Percentiles rank a stretch among this genome's conserved stretches.
Conservation (phyloP, 106 monocot species). For the Agapanthus africanus region DNA sequence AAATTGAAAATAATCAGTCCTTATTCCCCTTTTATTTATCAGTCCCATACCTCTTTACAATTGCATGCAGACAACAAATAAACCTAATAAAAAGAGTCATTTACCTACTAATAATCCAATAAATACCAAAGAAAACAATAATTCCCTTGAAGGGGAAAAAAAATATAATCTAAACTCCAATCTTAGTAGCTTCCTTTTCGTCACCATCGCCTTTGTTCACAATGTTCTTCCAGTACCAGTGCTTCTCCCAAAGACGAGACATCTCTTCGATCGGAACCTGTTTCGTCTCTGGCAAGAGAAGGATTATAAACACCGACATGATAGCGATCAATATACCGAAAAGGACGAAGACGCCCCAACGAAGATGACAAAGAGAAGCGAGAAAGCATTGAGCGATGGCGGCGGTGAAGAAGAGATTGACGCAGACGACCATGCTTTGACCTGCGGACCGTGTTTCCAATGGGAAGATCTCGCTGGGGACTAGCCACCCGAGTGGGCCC, state of each 20-base stretch:
- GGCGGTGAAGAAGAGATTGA: slow-evolving; percentile 39
- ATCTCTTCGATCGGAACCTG: slow-evolving; percentile 43
- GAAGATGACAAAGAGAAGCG: slow-evolving; percentile 16
- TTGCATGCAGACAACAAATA: too few species aligned
- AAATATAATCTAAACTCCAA: too few species aligned
- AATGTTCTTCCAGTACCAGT: slow-evolving; percentile 46
- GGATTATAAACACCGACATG: slow-evolving; percentile 28
- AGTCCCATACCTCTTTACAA: too few species aligned
- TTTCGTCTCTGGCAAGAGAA: slow-evolving; percentile 48
- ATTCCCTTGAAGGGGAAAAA: too few species aligned
- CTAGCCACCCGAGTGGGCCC: slow-evolving; percentile 52
- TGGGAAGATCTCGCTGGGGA: slow-evolving; percentile 41
- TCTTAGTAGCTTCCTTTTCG: too few species aligned
- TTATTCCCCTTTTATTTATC: too few species aligned
- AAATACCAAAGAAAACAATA: too few species aligned
- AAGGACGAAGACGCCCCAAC: slow-evolving; percentile 7
- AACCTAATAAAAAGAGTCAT: too few species aligned
- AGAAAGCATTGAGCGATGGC: slow-evolving; percentile 41
- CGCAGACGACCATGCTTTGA: slow-evolving; percentile 35
- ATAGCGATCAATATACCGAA: slow-evolving; percentile 16
- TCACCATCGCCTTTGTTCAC: not conserved
- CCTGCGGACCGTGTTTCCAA: slow-evolving; percentile 23
- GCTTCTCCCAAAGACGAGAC: slow-evolving; percentile 12
- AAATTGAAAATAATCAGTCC: too few species aligned
- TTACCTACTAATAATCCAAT: too few species aligned